phyloP scores from a whole-genome alignment of 106 monocot genomes.

The Chionographis japonica region DNA sequence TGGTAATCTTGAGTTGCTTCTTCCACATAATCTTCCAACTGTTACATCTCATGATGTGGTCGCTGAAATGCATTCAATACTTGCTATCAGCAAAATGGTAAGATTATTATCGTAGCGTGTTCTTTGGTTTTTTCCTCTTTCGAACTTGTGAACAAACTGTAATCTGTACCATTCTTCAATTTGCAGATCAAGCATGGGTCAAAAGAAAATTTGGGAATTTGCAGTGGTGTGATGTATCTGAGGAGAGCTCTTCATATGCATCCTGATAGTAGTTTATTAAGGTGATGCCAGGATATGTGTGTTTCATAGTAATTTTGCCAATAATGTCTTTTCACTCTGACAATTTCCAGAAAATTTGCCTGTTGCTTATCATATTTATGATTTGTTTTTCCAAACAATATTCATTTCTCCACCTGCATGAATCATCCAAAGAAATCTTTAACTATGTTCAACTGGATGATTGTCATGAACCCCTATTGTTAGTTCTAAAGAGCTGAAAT shows the following conservation, averaged over 20 bases:
- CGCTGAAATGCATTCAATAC: slow-evolving; percentile 55
- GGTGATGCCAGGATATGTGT: slow-evolving; percentile 26
- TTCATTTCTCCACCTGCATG: no score
- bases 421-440: no score
- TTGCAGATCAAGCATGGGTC: slow-evolving; percentile 49
- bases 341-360: no score
- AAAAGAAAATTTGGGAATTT: slow-evolving; percentile 27
- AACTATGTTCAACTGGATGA: no score
- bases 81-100: slow-evolving; percentile 72
- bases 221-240: slow-evolving; percentile 46
- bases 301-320: no score
- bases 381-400: no score
- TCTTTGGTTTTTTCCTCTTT: neutral
- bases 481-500: no score
- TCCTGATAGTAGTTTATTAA: slow-evolving; percentile 73
- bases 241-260: slow-evolving; percentile 70
- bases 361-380: no score
- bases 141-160: neutral
- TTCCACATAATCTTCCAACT: slow-evolving; percentile 18
- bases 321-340: no score
- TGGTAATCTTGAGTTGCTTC: slow-evolving; percentile 40
- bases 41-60: slow-evolving; percentile 32
- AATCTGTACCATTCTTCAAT: neutral
- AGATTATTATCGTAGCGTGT: neutral
- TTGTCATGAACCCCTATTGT: no score